Evolutionary conservation across 306 rosid genomes (phyloP).

Genomic region (Acacia confusa): DNA sequence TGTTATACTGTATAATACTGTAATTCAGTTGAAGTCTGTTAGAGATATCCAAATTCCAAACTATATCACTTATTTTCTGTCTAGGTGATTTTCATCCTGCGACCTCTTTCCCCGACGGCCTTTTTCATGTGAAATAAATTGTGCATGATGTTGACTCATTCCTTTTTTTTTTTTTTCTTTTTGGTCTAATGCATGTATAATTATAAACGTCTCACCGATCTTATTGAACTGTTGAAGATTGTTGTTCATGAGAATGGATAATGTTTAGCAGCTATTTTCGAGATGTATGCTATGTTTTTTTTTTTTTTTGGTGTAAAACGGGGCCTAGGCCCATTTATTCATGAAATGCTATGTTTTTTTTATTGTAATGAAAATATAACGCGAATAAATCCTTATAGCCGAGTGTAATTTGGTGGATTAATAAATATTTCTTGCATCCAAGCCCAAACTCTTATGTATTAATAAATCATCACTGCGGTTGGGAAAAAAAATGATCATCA

Average conservation of each 20-base stretch:
- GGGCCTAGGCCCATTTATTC: too few relatives aligned
- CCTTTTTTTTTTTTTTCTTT: not conserved
- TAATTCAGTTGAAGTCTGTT: slow-evolving; percentile 15
- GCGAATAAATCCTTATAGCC: not conserved
- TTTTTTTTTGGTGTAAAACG: too few relatives aligned
- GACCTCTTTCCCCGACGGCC: slow-evolving; percentile 3
- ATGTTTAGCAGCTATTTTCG: not conserved
- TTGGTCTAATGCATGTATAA: not conserved
- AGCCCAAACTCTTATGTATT: not conserved
- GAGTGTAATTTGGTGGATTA: not conserved
- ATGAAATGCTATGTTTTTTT: too few relatives aligned
- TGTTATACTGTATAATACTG: slow-evolving; percentile 29
- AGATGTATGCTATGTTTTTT: not conserved
- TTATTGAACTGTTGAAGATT: not conserved
- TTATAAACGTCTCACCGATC: too few relatives aligned
- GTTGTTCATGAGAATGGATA: not conserved
- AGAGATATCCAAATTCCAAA: not conserved
- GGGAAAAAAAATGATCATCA: not conserved
- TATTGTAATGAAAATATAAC: too few relatives aligned
- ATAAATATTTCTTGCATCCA: not conserved
- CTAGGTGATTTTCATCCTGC: not conserved
- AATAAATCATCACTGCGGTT: not conserved
- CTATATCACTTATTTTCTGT: not conserved
- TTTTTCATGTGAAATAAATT: not conserved
- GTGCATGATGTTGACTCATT: not conserved